These are phyloP conservation scores for Leptographium radiaticola DNA, from an alignment of 2,329 filamentous ascomycete species.

Conservation along the genomic window DNA sequence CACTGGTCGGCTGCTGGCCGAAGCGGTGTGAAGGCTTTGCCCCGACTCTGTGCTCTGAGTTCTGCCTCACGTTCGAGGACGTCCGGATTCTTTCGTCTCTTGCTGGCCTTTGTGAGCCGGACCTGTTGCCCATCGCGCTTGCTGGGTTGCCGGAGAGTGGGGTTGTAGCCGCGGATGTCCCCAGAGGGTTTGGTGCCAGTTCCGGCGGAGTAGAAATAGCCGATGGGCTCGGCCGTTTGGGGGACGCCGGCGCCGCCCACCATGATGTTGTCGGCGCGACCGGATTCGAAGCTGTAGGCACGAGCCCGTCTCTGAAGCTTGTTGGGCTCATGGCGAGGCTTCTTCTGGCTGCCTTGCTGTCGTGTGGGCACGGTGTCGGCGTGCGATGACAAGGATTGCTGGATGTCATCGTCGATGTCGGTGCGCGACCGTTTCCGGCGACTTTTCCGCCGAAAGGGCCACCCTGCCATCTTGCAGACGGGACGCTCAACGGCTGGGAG, in stretches of 20 bases:
- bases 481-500: background rate
- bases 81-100: constrained; percentile 57
- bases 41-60: constrained; percentile 68
- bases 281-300: constrained; percentile 50
- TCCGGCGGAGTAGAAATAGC: background rate
- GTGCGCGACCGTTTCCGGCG: constrained; percentile 46
- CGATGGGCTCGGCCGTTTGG: constrained; percentile 5
- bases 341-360: constrained; percentile 23
- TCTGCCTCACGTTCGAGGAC: constrained; percentile 74
- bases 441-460: constrained; percentile 68
- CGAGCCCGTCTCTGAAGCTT: constrained; percentile 36
- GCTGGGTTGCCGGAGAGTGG: constrained; percentile 43
- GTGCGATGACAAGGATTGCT: constrained; percentile 17
- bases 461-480: constrained; percentile 51
- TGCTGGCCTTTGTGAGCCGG: constrained; percentile 60
- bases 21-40: constrained; percentile 41
- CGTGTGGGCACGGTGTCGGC: constrained; percentile 9
- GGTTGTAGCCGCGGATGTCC: constrained; percentile 19
- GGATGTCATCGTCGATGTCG: constrained; percentile 35
- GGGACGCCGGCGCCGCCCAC: constrained; percentile 19
- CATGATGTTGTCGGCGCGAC: constrained; percentile 40
- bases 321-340: constrained; percentile 31
- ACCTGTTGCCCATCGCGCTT: constrained; percentile 48
- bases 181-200: constrained; percentile 2
- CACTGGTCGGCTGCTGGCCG: constrained; percentile 47